These are phyloP conservation scores for Hirschfeldia incana DNA, from an alignment of 345 rosid species.

Conservation along the genomic window DNA sequence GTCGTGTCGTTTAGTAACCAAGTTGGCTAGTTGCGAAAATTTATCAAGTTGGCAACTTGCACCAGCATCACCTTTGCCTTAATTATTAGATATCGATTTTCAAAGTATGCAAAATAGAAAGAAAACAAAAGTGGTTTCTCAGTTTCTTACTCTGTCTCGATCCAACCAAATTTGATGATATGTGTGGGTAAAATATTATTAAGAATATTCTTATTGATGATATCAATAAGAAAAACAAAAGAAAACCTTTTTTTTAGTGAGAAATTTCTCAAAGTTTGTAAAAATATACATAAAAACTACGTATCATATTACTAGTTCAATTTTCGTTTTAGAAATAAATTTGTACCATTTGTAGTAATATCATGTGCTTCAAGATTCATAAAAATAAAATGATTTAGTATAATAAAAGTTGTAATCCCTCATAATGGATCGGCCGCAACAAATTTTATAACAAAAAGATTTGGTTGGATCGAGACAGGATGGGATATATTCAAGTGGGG, in stretches of 20 bases:
- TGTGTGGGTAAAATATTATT: background rate
- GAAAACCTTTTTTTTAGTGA: background rate
- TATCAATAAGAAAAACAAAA: background rate
- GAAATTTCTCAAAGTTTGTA: background rate
- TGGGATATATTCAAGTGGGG: background rate
- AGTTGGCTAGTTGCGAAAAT: constrained; percentile 35
- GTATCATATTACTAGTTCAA: background rate
- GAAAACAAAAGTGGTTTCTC: constrained; percentile 6
- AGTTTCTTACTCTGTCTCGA: constrained; percentile 12
- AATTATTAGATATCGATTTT: constrained; percentile 18
- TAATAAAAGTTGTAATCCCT: background rate
- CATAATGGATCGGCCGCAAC: background rate
- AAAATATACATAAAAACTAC: background rate
- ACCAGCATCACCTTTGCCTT: constrained; percentile 28
- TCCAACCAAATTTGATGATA: background rate
- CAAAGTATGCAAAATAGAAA: background rate
- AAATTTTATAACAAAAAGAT: background rate
- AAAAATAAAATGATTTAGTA: background rate
- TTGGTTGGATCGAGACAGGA: background rate
- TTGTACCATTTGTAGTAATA: background rate
- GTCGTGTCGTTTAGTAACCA: constrained; percentile 31
- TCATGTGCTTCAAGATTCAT: background rate
- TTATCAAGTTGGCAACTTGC: constrained; percentile 26
- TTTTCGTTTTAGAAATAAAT: background rate
- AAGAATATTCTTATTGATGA: background rate